Base-by-base conservation (phyloP, 2,329 filamentous ascomycete genomes). In the Graphiopsis chlorocephala region DNA sequence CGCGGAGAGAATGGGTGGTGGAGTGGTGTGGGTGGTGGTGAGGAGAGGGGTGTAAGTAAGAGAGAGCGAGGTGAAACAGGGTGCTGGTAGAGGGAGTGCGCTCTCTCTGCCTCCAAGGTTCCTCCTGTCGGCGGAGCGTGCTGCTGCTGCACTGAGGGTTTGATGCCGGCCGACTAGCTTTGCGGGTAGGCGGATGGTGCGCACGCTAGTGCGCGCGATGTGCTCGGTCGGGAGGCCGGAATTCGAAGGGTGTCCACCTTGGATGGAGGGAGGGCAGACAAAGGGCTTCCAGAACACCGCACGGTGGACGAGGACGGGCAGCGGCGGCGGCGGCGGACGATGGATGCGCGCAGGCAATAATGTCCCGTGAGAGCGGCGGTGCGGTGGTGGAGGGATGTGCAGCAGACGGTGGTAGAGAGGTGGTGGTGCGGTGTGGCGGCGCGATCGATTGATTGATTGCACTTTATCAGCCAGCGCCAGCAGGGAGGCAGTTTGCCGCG, bases 31-130 rank as follows among this genome's bases (percentile, higher is more conserved):
- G 58, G 59, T 25, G 31, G n/a, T 25, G 58, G 58, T 23, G 45
- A 26, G n/a, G 47, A 62, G 60, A 35, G 58, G 60, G 48, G 60
- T 38, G 23, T 55, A 50, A 11, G 60, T 29, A 17, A 29, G 48
- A 62, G 60, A 50, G 60, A 62, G 60, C 53, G n/a, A 57, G 33
- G 57, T 60, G 47, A 26, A 53, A 62, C 59, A 42, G 31, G 48
- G 25, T 38, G 47, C 33, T 29, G 48, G 48, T 45, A 35, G 60
- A 62, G 60, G 60, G 55, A 62, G 47, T 62, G 38, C 48, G 60
- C 60, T 62, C 59, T 53, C 59, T 53, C 38, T 53, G 48, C 48
- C 42, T 23, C 33, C n/a, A 45, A 45, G 38, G 38, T 45, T 55
- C 31, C 60, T 58, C 33, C 33, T 58, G 35, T 58, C 31, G 42